A percentile compares a stretch with the other conserved stretches of the same genome.
These are phyloP conservation scores for Pseudogymnoascus sp. DNA, from an alignment of 2,329 filamentous ascomycete genomes.

Conservation along the genomic window DNA sequence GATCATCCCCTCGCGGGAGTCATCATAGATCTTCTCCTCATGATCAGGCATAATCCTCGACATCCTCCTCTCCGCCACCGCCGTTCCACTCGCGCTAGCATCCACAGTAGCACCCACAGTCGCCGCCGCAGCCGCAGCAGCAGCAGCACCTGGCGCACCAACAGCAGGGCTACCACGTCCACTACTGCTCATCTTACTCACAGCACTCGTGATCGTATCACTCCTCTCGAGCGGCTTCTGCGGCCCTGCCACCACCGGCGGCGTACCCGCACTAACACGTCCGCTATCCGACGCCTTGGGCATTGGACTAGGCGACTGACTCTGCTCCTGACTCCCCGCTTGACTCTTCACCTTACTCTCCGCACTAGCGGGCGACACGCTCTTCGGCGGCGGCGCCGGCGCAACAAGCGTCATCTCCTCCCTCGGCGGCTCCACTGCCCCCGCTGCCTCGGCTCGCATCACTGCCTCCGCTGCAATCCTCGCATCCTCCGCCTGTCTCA, in stretches of 20 bases:
- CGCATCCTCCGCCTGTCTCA: neutral
- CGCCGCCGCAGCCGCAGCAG: neutral
- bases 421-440: neutral
- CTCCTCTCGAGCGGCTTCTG: neutral
- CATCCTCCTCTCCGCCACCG: conserved; percentile 27
- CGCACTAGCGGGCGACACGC: neutral
- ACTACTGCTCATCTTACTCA: neutral
- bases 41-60: conserved; percentile 13
- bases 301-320: neutral
- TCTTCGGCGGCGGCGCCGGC: neutral
- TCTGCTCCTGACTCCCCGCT: neutral
- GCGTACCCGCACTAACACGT: neutral
- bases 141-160: neutral
- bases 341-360: neutral
- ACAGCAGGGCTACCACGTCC: neutral
- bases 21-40: neutral
- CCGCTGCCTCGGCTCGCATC: neutral
- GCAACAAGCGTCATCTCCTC: neutral
- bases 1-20: neutral
- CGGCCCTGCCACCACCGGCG: neutral
- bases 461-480: neutral
- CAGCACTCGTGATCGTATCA: neutral
- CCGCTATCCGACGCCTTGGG: neutral
- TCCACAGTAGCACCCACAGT: neutral
- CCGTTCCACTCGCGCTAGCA: conserved; percentile 39